Percentiles rank a stretch among this genome's conserved stretches.
These are phyloP conservation scores for Metarhizium humberi DNA, from an alignment of 2,329 filamentous ascomycete genomes.

Conservation along the genomic window DNA sequence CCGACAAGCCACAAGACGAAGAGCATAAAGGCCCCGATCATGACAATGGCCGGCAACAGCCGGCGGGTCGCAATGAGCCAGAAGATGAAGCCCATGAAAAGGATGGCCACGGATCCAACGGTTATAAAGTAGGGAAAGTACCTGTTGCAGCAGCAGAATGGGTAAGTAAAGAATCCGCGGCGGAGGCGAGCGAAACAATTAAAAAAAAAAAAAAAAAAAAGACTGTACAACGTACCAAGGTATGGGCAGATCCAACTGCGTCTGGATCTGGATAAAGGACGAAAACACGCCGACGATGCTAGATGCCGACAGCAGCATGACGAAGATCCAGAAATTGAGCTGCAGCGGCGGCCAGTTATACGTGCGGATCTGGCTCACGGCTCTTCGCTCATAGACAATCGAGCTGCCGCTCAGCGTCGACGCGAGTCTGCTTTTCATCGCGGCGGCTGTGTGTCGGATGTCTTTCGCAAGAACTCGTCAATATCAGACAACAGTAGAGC, in stretches of 20 bases:
- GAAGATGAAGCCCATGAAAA: slow-evolving; percentile 58
- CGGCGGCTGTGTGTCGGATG: neutral
- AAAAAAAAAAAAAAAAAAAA: too few relatives aligned
- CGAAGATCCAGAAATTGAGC: slow-evolving; percentile 57
- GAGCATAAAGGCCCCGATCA: slow-evolving; percentile 55
- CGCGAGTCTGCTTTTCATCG: slow-evolving; percentile 1
- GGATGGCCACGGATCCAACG: slow-evolving; percentile 46
- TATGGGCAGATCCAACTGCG: slow-evolving; percentile 41
- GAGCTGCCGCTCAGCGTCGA: slow-evolving; percentile 25
- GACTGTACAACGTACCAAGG: slow-evolving; percentile 44
- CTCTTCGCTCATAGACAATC: slow-evolving; percentile 32
- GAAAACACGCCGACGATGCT: slow-evolving; percentile 53
- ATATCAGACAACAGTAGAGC: too few relatives aligned
- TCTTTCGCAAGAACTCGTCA: too few relatives aligned
- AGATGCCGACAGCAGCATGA: slow-evolving; percentile 51
- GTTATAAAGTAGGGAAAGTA: slow-evolving; percentile 61
- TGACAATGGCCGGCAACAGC: slow-evolving; percentile 51
- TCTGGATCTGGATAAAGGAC: slow-evolving; percentile 50
- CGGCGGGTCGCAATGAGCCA: slow-evolving; percentile 52
- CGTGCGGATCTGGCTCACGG: slow-evolving; percentile 38
- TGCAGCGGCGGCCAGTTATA: slow-evolving; percentile 63
- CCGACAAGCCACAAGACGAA: slow-evolving; percentile 62
- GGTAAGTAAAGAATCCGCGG: neutral
- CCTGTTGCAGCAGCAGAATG: slow-evolving; percentile 30
- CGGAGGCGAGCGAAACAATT: neutral